These are phyloP conservation scores for Metschnikowia similis DNA, from an alignment of 805 yeast genomes.

Conservation along the genomic window DNA sequence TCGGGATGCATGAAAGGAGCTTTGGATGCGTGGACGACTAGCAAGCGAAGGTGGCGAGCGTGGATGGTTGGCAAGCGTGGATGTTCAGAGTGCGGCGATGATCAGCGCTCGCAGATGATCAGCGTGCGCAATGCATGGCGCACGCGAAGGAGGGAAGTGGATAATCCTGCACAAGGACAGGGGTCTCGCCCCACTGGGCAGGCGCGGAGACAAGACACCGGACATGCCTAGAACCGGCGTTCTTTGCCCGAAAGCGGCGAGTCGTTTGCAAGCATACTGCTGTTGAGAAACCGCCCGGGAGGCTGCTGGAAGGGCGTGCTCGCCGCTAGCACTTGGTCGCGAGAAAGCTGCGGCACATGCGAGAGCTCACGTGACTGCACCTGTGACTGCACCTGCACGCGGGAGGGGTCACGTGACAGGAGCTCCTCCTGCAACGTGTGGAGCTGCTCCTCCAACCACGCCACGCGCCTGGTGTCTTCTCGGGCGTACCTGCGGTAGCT, in stretches of 20 bases:
- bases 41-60: not conserved
- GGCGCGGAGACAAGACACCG: too few relatives aligned
- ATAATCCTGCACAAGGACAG: not conserved
- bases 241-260: conserved; percentile 9
- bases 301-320: conserved; percentile 10
- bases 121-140: not conserved
- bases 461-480: conserved; percentile 1
- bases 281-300: conserved; percentile 2
- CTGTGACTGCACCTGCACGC: not conserved
- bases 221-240: not conserved
- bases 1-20: not conserved
- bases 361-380: not conserved
- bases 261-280: conserved; percentile 7
- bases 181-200: too few relatives aligned
- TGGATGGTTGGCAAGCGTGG: not conserved
- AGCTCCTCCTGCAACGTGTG: not conserved
- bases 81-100: too few relatives aligned
- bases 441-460: conserved; percentile 2
- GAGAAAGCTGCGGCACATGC: not conserved
- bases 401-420: not conserved
- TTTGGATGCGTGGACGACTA: not conserved
- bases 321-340: not conserved
- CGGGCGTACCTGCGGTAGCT: conserved; percentile 6
- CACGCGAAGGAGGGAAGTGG: not conserved
- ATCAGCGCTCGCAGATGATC: too few relatives aligned